phyloP scores from a whole-genome alignment of 345 rosid genomes.

The Capsella bursapastoris region DNA sequence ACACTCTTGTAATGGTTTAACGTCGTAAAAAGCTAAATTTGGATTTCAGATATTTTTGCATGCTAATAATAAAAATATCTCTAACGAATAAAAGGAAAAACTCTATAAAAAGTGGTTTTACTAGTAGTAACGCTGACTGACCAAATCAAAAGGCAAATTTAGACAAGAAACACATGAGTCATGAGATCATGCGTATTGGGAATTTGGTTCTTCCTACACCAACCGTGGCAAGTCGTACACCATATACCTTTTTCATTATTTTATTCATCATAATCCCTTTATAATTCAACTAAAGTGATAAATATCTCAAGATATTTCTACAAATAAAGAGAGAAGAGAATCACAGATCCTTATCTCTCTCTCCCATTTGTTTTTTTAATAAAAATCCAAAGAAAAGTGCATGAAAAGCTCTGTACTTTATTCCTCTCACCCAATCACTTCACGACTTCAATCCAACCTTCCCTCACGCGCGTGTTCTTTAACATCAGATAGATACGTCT shows the following conservation, averaged over 20 bases:
- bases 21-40: background rate
- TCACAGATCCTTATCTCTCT: slow-evolving; percentile 41
- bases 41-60: background rate
- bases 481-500: background rate
- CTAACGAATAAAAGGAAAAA: slow-evolving; percentile 3
- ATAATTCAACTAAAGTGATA: background rate
- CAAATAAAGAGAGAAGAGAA: background rate
- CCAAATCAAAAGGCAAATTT: slow-evolving; percentile 25
- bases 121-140: slow-evolving; percentile 26
- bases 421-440: slow-evolving; percentile 35
- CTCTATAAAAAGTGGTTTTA: background rate
- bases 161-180: slow-evolving; percentile 5
- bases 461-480: slow-evolving; percentile 32
- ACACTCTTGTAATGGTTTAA: background rate
- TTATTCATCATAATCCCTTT: background rate
- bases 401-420: slow-evolving; percentile 36
- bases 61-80: background rate
- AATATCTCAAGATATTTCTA: slow-evolving; percentile 44
- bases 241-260: slow-evolving; percentile 18
- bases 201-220: slow-evolving; percentile 21
- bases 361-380: background rate
- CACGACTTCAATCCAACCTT: background rate
- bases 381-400: slow-evolving; percentile 38
- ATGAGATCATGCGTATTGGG: slow-evolving; percentile 36
- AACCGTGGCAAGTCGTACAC: slow-evolving; percentile 40